phyloP scores from a whole-genome alignment of 2,329 filamentous ascomycete species.

The Claviceps capensis region DNA sequence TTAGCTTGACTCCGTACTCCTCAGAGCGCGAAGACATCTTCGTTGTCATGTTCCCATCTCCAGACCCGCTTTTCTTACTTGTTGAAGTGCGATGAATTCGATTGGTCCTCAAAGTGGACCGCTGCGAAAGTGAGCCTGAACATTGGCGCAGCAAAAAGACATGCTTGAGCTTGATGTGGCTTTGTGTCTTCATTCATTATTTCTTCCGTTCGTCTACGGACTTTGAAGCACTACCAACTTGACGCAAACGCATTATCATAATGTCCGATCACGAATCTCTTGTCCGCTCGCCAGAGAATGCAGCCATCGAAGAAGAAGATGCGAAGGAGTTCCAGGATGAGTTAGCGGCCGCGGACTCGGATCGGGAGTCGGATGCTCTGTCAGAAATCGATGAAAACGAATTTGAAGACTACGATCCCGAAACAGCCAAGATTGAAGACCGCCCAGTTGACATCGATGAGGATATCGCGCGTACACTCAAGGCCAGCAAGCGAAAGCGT shows the following conservation, averaged over 20 bases:
- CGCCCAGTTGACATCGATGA: constrained; percentile 55
- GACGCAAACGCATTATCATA: not conserved
- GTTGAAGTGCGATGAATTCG: not conserved
- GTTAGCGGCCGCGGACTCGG: constrained; percentile 29
- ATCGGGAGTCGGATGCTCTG: constrained; percentile 44
- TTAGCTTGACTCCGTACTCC: too few relatives aligned
- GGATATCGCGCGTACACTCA: constrained; percentile 48
- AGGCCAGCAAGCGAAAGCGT: constrained; percentile 53
- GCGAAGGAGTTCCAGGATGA: constrained; percentile 30
- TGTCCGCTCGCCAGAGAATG: constrained; percentile 22
- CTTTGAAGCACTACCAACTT: not conserved
- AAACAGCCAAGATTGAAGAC: constrained; percentile 48
- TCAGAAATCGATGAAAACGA: constrained; percentile 59
- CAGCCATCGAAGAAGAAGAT: constrained; percentile 25
- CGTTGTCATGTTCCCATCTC: too few relatives aligned
- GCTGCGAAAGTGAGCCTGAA: not conserved
- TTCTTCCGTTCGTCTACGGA: not conserved
- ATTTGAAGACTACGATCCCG: constrained; percentile 55
- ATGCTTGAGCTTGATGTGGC: not conserved
- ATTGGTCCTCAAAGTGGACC: not conserved
- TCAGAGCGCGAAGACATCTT: too few relatives aligned
- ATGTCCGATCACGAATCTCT: constrained; percentile 36
- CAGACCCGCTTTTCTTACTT: not conserved
- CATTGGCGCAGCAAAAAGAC: not conserved
- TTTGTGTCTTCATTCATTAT: not conserved